A percentile compares a stretch with the other conserved stretches of the same genome.
Conservation (phyloP, 177 flowering plant genomes). For the Telopea speciosissima region DNA sequence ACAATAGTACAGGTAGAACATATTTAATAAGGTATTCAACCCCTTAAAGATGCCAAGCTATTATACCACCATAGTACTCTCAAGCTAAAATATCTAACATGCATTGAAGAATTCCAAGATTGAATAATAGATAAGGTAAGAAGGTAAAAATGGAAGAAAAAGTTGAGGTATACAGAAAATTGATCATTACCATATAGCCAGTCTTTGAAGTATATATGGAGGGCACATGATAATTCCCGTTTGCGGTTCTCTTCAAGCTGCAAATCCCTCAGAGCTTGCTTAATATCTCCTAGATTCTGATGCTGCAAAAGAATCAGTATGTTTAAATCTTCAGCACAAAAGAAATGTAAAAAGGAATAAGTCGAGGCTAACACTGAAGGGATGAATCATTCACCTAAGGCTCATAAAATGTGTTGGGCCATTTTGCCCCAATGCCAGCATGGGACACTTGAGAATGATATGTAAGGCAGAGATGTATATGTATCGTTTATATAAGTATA, state of each 20-base stretch:
- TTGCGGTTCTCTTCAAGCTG: constrained; percentile 83
- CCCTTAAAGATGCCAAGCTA: not conserved
- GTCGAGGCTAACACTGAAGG: not conserved
- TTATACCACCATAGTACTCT: not conserved
- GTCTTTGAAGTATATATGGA: constrained; percentile 88
- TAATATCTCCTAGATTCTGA: constrained; percentile 59
- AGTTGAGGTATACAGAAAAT: not conserved
- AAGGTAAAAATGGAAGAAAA: not conserved
- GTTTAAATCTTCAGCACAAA: not conserved
- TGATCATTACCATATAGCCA: constrained; percentile 80
- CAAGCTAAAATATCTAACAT: not conserved
- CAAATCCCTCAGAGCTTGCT: constrained; percentile 63
- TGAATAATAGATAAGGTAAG: not conserved
- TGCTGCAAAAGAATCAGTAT: constrained; percentile 35
- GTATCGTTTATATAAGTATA: not conserved
- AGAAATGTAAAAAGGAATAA: not conserved
- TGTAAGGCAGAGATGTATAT: not conserved
- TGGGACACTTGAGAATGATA: not conserved
- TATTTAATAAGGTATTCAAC: not conserved
- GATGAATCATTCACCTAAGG: not conserved
- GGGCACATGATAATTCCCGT: constrained; percentile 71
- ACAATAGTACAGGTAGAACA: not conserved
- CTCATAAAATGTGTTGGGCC: not conserved
- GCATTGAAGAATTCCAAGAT: not conserved
- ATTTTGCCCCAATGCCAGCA: not conserved